Evolutionary conservation across 345 rosid species (phyloP), one percentile per base, ranked within the genome.

Genomic region (Erodium maritimum): DNA sequence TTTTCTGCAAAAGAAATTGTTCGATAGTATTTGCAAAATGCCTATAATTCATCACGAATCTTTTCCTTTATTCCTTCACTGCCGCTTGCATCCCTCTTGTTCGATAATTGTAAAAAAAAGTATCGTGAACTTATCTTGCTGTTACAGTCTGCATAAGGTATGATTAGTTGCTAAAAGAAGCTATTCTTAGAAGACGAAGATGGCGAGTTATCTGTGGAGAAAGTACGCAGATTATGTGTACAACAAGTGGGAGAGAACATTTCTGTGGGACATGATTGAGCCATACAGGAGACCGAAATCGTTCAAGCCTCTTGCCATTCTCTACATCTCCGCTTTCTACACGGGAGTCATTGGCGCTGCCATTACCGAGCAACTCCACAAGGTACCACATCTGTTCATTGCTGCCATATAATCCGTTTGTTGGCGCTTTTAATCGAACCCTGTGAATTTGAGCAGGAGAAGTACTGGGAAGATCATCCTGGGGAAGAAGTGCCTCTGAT

Each of bases 381-480:
- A 93, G 82, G 95, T 88, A 5, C 19, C 37, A 18, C 21, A 19
- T 18, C 42, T 56, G 16, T 16, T 22, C 23, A 18, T 57, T 60
- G 19, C 54, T 19, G 50, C 10, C 7, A 21, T 23, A 19, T 58
- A 55, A 25, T 25, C 7, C 7, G 55, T 25, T 7, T 25, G 33
- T 25, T 25, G 33, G 3, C 7, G 33, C 7, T 25, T 7, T 25
- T 25, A 25, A 25, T 25, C 62, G 45, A 57, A 55, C 10, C 18
- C 59, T 55, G 17, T 65, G 71, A 33, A 68, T 3, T 57, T 68
- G 58, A 55, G 68, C 83, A 87, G 95, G 97, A 86, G 76, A 86
- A 77, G 52, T 88, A 82, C 75, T 91, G 95, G 96, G 95, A 88
- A 78, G 97, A 83, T 54, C 96, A 84, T 24, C 96, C 95, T 12